Percentiles rank a stretch among this genome's conserved stretches.
Evolutionary conservation across 495 filamentous ascomycete genomes (phyloP).

Genomic region (Hypoxylon perforatum): DNA sequence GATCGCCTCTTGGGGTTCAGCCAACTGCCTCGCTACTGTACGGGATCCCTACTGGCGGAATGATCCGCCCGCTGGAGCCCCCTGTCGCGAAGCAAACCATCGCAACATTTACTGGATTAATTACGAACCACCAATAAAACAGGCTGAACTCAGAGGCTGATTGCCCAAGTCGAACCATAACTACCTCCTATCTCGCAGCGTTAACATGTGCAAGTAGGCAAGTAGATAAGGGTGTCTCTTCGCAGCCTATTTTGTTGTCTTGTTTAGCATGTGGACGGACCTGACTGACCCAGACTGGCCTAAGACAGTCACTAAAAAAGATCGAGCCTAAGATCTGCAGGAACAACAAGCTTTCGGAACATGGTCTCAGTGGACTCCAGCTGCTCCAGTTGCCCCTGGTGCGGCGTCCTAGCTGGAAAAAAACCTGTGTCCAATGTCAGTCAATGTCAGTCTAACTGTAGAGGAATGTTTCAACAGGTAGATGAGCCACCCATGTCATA

Average conservation of each 20-base stretch:
- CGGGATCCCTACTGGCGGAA: slow-evolving; percentile 18
- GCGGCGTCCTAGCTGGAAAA: not conserved
- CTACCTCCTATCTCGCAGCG: not conserved
- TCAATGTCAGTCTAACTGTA: not conserved
- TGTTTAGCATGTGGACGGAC: not conserved
- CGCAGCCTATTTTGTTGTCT: not conserved
- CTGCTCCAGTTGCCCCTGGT: not conserved
- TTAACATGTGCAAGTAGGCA: not conserved
- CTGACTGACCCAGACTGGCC: not conserved
- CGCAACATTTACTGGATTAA: slow-evolving; percentile 20
- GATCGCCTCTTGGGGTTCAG: slow-evolving; percentile 34
- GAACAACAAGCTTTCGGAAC: slow-evolving; percentile 28
- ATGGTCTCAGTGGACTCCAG: not conserved
- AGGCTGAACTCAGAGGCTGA: slow-evolving; percentile 22
- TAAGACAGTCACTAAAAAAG: too few species aligned
- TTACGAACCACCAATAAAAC: slow-evolving; percentile 17
- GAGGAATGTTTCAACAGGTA: not conserved
- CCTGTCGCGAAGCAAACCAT: slow-evolving; percentile 12
- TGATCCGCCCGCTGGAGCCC: not conserved
- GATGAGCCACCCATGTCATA: not conserved
- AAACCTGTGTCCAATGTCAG: too few species aligned
- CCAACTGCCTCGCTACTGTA: slow-evolving; percentile 33
- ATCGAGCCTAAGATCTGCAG: slow-evolving; percentile 24
- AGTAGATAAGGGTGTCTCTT: not conserved
- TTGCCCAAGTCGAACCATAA: not conserved